These are phyloP conservation scores for Phlegmacium glaucopus DNA, from an alignment of 768 basidiomycete species.

Conservation along the genomic window DNA sequence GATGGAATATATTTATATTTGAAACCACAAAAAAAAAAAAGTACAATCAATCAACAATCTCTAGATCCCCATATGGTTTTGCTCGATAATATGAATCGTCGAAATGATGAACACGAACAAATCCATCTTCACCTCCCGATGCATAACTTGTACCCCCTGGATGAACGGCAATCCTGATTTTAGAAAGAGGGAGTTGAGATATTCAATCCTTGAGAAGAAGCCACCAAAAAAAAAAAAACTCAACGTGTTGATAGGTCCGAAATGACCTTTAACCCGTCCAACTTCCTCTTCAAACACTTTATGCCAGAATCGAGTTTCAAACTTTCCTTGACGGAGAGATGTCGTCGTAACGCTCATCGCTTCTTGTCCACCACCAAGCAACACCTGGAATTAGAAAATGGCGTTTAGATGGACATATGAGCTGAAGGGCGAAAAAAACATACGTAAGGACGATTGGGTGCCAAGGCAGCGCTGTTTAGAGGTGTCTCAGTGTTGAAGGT, in stretches of 20 bases:
- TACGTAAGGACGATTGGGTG: slow-evolving; percentile 83
- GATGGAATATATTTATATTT: too few species aligned
- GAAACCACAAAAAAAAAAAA: too few species aligned
- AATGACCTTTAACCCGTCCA: slow-evolving; percentile 96
- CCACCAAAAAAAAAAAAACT: too few species aligned
- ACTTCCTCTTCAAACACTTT: slow-evolving; percentile 96
- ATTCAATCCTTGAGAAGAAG: background rate
- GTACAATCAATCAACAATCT: slow-evolving; percentile 46
- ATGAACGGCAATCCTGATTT: slow-evolving; percentile 91
- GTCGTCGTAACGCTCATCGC: slow-evolving; percentile 98
- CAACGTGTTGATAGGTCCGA: slow-evolving; percentile 94
- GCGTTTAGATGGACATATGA: background rate
- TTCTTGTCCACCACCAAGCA: slow-evolving; percentile 96
- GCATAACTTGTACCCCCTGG: slow-evolving; percentile 87
- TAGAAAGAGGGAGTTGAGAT: too few species aligned
- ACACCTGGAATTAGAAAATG: slow-evolving; percentile 47
- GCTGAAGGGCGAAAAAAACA: slow-evolving; percentile 16
- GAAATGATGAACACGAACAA: slow-evolving; percentile 86
- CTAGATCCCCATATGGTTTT: slow-evolving; percentile 88
- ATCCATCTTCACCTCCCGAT: slow-evolving; percentile 96
- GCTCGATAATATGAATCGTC: slow-evolving; percentile 94
- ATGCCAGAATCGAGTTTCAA: slow-evolving; percentile 99
- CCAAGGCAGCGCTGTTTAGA: slow-evolving; percentile 87
- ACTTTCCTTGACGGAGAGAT: slow-evolving; percentile 90
- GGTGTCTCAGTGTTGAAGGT: slow-evolving; percentile 93